Evolutionary conservation across 495 filamentous ascomycete species (phyloP), one percentile per base, ranked within the genome.

Genomic region (Arthonia radiata): DNA sequence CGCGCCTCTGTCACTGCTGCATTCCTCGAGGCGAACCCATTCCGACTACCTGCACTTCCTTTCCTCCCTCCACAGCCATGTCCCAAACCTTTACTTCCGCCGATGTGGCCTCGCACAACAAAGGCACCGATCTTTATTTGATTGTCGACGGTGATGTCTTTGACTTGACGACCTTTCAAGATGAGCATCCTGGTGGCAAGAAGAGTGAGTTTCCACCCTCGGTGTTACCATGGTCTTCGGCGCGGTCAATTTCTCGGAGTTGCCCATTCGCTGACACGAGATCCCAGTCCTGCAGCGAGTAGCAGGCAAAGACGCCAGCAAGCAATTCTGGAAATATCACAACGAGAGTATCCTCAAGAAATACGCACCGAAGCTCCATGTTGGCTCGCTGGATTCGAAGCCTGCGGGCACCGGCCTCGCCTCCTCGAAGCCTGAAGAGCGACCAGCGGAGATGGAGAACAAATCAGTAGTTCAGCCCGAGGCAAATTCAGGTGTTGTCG

Each of bases 241-340:
- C 14, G n/a, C n/a, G n/a, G n/a, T n/a, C n/a, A n/a, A n/a, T n/a
- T n/a, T n/a, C n/a, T n/a, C n/a, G n/a, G n/a, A n/a, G n/a, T n/a
- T n/a, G n/a, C n/a, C n/a, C n/a, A n/a, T n/a, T n/a, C n/a, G n/a
- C n/a, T n/a, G n/a, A n/a, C n/a, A n/a, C n/a, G n/a, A n/a, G n/a
- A n/a, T n/a, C n/a, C n/a, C 38, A 74, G 68, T 99, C 47, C 68
- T 99, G 29, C 69, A 78, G 39, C 59, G 83, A 31, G 81, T 94
- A 10, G 86, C 69, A 24, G 86, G 86, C 38, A 99, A 94, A 47
- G 89, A 99, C 38, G 86, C 86, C 11, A 82, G 77, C 15, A 83
- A 89, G 50, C 89, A 91, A 45, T 99, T 99, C 57, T 99, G 86
- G 86, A 99, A 94, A 52, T 94, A 97, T 48, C 86, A 97, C 59